Evolutionary conservation across 257 asterid genomes (phyloP), one percentile per base, ranked within the genome.

Genomic region (Nyctanthes arbortristis): DNA sequence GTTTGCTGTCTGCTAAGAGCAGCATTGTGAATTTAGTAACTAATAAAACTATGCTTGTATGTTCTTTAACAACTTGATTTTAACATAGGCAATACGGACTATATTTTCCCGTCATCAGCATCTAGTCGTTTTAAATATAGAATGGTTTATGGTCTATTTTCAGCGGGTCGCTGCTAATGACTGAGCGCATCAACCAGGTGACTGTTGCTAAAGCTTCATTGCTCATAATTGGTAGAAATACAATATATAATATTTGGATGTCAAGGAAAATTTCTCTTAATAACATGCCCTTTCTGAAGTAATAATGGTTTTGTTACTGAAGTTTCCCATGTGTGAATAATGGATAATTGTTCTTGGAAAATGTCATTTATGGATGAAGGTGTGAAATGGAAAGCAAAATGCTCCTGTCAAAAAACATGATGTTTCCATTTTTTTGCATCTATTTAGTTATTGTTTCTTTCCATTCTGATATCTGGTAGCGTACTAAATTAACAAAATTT

Each of bases 111-210:
- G 8, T 57, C 57, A 47, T 65, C 62, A 33, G 30, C 31, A 35
- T 33, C 47, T 63, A 18, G 25, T 40, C 20, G 30, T 22, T 12
- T 52, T 20, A 12, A 9, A 2, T 52, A 52, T 52, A 52, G 58
- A 52, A 20, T 18, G 30, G 58, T 52, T n/a, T 39, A 35, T 61
- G 54, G 20, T 52, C 49, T 27, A n/a, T 40, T 40, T 39, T 43
- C 25, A 12, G 49, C 65, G 55, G 25, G 61, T 27, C 30, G 28
- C 60, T 57, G 32, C 61, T 66, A 20, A 65, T 69, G 37, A 65
- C 60, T 59, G 40, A 62, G 39, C 39, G 52, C 49, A 55, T 36
- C 25, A 7, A 35, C 22, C 34, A 70, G 39, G 25, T 11, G 24
- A 65, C 22, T 29, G 8, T 33, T 52, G 12, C 31, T 22, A 52